Evolutionary conservation across 305 asterid species (phyloP).

Genomic region (Plantago coronopus): DNA sequence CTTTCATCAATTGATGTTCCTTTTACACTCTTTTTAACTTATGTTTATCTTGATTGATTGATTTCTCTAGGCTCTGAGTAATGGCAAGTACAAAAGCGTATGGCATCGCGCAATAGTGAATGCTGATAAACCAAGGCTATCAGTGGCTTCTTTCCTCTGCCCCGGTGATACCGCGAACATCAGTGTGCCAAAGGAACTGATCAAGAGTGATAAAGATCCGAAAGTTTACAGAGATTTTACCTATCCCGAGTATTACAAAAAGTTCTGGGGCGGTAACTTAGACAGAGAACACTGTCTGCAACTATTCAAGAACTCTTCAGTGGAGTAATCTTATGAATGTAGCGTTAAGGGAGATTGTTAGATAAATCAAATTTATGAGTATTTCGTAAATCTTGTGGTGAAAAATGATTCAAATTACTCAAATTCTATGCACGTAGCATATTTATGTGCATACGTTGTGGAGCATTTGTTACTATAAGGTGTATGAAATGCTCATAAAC

Average conservation of each 20-base stretch:
- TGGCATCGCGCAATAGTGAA: conserved; percentile 88
- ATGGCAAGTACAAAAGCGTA: conserved; percentile 72
- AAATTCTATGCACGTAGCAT: too few relatives aligned
- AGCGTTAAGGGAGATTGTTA: too few relatives aligned
- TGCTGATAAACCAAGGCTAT: conserved; percentile 50
- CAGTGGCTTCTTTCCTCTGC: conserved; percentile 84
- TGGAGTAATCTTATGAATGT: not conserved
- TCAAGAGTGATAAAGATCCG: conserved; percentile 24
- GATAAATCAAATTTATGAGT: too few relatives aligned
- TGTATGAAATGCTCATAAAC: too few relatives aligned
- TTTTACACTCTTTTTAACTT: not conserved
- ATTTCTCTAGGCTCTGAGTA: conserved; percentile 60
- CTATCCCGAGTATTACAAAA: conserved; percentile 70
- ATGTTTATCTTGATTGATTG: not conserved
- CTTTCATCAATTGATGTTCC: too few relatives aligned
- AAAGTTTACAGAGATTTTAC: conserved; percentile 55
- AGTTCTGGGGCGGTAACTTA: conserved; percentile 85
- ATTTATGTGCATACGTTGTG: too few relatives aligned
- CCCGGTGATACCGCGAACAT: conserved; percentile 60
- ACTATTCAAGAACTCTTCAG: conserved; percentile 57
- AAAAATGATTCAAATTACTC: too few relatives aligned
- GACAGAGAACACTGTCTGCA: conserved; percentile 80
- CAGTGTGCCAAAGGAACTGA: conserved; percentile 63
- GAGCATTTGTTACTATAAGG: too few relatives aligned
- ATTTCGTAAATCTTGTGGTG: too few relatives aligned